Evolutionary conservation across 768 basidiomycete genomes (phyloP).

Genomic region (Scleroderma bovista): DNA sequence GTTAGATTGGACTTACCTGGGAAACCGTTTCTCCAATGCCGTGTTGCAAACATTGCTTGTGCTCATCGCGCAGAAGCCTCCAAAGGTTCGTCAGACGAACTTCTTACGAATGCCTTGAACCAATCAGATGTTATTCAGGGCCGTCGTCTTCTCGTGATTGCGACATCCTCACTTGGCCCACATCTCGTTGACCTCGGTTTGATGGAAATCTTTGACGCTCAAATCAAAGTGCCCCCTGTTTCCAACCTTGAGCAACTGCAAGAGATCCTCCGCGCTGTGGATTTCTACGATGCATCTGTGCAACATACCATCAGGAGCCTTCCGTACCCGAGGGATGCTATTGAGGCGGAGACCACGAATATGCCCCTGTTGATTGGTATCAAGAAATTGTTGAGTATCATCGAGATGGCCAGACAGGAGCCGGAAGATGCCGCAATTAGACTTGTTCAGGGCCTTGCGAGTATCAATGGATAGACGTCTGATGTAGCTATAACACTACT

Average conservation of each 20-base stretch:
- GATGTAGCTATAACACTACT: not conserved
- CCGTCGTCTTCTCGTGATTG: conserved; percentile 85
- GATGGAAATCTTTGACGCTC: conserved; percentile 83
- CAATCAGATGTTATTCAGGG: conserved; percentile 45
- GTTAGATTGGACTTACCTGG: conserved; percentile 93
- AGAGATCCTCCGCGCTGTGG: conserved; percentile 69
- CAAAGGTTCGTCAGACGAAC: conserved; percentile 58
- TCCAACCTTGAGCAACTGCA: conserved; percentile 67
- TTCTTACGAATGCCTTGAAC: not conserved
- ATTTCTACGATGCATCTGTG: conserved; percentile 58
- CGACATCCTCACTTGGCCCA: conserved; percentile 84
- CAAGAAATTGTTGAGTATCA: conserved; percentile 84
- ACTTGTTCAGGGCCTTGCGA: conserved; percentile 59
- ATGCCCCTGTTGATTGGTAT: conserved; percentile 75
- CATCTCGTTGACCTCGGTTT: conserved; percentile 87
- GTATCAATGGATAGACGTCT: conserved; percentile 26
- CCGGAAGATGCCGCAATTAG: conserved; percentile 76
- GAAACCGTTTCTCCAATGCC: conserved; percentile 92
- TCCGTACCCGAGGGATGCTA: conserved; percentile 42
- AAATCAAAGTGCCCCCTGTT: conserved; percentile 81
- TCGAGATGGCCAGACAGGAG: conserved; percentile 98
- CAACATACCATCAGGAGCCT: conserved; percentile 59
- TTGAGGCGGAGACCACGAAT: conserved; percentile 37
- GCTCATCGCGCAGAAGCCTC: conserved; percentile 81
- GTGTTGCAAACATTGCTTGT: conserved; percentile 90